Evolutionary conservation across 345 rosid species (phyloP).

Genomic region (Melaleuca quinquenervia): DNA sequence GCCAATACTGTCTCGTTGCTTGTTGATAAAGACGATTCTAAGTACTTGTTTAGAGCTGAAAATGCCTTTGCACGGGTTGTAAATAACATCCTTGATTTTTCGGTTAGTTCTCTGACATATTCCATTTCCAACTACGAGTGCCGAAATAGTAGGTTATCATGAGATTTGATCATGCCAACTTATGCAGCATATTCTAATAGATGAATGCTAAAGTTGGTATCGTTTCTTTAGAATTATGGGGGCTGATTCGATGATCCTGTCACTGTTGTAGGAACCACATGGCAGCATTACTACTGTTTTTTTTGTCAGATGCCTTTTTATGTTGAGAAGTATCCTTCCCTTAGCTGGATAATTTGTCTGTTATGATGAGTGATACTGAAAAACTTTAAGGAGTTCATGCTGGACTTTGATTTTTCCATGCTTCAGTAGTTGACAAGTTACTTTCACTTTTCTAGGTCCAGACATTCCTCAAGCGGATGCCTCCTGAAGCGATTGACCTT

Average conservation of each 20-base stretch:
- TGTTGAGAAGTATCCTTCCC: background rate
- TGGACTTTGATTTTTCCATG: background rate
- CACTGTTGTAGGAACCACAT: background rate
- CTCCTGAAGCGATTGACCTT: conserved; percentile 88
- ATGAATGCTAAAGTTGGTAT: background rate
- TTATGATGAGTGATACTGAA: background rate
- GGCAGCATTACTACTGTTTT: background rate
- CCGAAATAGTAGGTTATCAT: background rate
- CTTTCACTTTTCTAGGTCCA: conserved; percentile 4
- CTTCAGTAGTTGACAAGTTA: background rate
- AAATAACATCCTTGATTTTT: background rate
- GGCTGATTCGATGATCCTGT: background rate
- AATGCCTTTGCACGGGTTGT: background rate
- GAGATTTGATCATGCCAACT: background rate
- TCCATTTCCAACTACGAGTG: background rate
- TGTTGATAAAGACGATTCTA: background rate
- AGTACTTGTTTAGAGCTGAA: background rate
- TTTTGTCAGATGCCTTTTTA: background rate
- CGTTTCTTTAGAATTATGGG: background rate
- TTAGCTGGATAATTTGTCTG: background rate
- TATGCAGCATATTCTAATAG: background rate
- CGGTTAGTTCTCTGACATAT: background rate
- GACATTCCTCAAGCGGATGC: conserved; percentile 79
- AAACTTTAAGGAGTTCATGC: background rate
- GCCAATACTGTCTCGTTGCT: background rate